A percentile compares a stretch with the other conserved stretches of the same genome.
These are phyloP conservation scores for Leccinum arenicola DNA, from an alignment of 768 basidiomycete species.

Conservation along the genomic window DNA sequence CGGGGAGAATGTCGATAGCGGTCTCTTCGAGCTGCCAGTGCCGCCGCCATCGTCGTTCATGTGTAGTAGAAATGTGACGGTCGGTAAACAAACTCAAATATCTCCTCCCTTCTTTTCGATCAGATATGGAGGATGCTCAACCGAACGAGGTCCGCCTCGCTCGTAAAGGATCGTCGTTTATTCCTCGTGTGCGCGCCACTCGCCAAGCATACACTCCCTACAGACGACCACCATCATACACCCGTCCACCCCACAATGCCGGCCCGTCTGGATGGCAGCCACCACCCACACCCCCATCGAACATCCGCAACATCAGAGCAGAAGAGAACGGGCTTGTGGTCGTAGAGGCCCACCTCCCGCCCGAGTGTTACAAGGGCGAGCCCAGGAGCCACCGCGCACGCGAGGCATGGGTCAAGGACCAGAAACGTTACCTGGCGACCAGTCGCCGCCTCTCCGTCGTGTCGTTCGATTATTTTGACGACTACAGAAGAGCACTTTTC, in stretches of 20 bases:
- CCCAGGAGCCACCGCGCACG: conserved; percentile 6
- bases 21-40: conserved; percentile 13
- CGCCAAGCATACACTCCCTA: not conserved
- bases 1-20: conserved; percentile 3
- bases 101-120: not conserved
- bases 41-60: conserved; percentile 14
- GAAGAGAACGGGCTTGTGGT: conserved; percentile 4
- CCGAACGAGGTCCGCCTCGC: conserved; percentile 38
- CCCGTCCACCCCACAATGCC: not conserved
- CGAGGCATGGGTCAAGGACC: conserved; percentile 14
- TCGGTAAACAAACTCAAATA: conserved; percentile 26
- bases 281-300: not conserved
- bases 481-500: conserved; percentile 8
- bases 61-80: not conserved
- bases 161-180: conserved; percentile 29
- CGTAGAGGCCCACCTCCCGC: conserved; percentile 8
- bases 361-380: conserved; percentile 12
- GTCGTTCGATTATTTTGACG: conserved; percentile 6
- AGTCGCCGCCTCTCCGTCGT: conserved; percentile 12
- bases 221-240: not conserved
- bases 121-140: conserved; percentile 36
- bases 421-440: conserved; percentile 3
- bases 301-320: not conserved
- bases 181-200: conserved; percentile 28
- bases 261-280: conserved; percentile 1